phyloP scores from a whole-genome alignment of 805 yeast species.

The Schizosaccharomyces octosporus region DNA sequence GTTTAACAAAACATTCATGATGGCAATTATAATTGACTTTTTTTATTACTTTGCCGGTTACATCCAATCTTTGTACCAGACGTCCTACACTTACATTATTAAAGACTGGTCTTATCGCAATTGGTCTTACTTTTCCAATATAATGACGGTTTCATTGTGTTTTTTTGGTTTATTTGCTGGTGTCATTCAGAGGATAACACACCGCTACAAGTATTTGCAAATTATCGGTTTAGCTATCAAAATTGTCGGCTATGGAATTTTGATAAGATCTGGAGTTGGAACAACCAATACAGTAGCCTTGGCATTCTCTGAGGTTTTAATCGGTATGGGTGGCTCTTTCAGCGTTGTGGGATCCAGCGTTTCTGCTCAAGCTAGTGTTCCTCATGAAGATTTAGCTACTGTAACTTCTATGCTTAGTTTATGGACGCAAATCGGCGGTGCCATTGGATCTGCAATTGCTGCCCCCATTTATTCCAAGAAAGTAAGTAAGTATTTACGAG shows the following conservation, averaged over 20 bases:
- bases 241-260: background rate
- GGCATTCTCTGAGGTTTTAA: background rate
- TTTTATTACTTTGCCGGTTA: constrained; percentile 19
- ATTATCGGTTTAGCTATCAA: background rate
- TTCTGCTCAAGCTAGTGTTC: constrained; percentile 28
- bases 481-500: constrained; percentile 11
- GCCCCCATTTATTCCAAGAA: constrained; percentile 35
- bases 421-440: constrained; percentile 30
- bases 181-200: constrained; percentile 22
- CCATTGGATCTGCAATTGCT: constrained; percentile 30
- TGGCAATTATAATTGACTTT: constrained; percentile 23
- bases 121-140: background rate
- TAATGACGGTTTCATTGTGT: constrained; percentile 5
- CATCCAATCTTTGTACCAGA: background rate
- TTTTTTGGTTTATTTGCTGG: constrained; percentile 37
- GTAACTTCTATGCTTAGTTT: constrained; percentile 26
- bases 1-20: constrained; percentile 32
- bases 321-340: background rate
- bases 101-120: background rate
- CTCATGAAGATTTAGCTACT: constrained; percentile 33
- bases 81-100: background rate
- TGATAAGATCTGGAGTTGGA: background rate
- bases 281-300: background rate
- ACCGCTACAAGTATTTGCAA: background rate
- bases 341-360: constrained; percentile 20